phyloP scores from a whole-genome alignment of 257 asterid genomes.

The Solanum virginianum region DNA sequence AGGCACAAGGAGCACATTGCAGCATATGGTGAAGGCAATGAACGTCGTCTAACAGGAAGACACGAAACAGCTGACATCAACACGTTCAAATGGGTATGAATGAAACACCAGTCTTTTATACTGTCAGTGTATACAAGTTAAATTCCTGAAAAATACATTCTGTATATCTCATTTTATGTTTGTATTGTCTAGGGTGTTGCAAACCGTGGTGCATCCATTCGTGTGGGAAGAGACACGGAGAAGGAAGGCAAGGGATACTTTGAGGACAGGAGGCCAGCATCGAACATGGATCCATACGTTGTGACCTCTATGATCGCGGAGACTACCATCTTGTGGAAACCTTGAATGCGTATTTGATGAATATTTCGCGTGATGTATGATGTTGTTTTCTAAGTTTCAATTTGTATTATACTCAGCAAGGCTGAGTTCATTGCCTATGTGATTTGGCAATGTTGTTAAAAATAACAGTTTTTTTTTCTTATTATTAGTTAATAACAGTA shows the following conservation, averaged over 20 bases:
- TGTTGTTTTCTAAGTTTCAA: not conserved
- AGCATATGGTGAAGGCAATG: slow-evolving; percentile 85
- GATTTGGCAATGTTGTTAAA: not conserved
- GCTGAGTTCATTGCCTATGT: not conserved
- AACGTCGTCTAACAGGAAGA: slow-evolving; percentile 88
- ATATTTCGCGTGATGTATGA: not conserved
- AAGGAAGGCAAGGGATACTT: slow-evolving; percentile 89
- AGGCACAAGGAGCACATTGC: not conserved
- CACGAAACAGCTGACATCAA: slow-evolving; percentile 78
- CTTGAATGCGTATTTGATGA: not conserved
- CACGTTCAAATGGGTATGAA: slow-evolving; percentile 66
- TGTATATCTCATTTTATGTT: not conserved
- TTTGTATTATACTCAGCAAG: not conserved
- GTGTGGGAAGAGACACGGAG: slow-evolving; percentile 92
- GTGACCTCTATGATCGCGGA: slow-evolving; percentile 96
- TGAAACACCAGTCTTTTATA: not conserved
- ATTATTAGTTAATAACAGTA: not conserved
- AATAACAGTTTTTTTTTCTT: not conserved
- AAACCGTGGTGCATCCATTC: slow-evolving; percentile 86
- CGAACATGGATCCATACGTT: slow-evolving; percentile 90
- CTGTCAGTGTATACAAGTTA: not conserved
- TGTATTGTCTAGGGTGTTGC: slow-evolving; percentile 30
- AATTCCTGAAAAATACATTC: not conserved
- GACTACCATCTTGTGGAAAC: slow-evolving; percentile 58
- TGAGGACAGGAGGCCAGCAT: slow-evolving; percentile 95